A percentile compares a stretch with the other conserved stretches of the same genome.
Conservation (phyloP, 768 basidiomycete genomes). For the Pholiota conissans region DNA sequence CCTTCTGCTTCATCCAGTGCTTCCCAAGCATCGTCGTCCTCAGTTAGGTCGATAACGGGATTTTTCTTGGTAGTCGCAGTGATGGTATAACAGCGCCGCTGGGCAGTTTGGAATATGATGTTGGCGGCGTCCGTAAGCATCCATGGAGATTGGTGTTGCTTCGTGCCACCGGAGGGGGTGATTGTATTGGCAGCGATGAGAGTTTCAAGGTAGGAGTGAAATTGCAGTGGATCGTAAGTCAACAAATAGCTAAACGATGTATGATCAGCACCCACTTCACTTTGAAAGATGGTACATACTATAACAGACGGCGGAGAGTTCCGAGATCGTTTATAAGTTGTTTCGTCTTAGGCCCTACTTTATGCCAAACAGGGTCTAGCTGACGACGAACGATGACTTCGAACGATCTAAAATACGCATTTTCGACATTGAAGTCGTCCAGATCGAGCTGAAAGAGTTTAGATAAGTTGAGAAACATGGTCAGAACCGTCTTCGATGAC, state of each 20-base stretch:
- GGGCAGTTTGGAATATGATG: constrained; percentile 78
- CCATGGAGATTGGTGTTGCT: constrained; percentile 81
- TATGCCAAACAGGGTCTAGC: constrained; percentile 95
- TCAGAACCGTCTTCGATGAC: constrained; percentile 21
- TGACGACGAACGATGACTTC: constrained; percentile 86
- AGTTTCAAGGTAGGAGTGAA: constrained; percentile 89
- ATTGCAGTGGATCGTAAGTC: constrained; percentile 87
- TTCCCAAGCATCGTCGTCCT: constrained; percentile 77
- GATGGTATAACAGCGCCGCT: constrained; percentile 76
- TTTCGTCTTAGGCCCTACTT: constrained; percentile 89
- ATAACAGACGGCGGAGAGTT: constrained; percentile 78
- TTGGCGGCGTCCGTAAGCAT: constrained; percentile 92
- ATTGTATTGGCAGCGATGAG: constrained; percentile 61
- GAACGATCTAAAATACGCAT: constrained; percentile 92
- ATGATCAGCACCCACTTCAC: neutral
- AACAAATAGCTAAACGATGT: constrained; percentile 67
- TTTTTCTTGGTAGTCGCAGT: constrained; percentile 23
- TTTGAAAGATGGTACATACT: constrained; percentile 44
- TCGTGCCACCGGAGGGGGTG: constrained; percentile 47
- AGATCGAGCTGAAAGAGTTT: constrained; percentile 69
- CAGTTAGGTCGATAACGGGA: constrained; percentile 42
- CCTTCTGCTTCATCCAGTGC: constrained; percentile 65
- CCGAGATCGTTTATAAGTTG: constrained; percentile 89
- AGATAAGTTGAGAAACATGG: neutral
- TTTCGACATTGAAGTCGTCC: constrained; percentile 90